These are phyloP conservation scores for Colletotrichum gloeosporioides DNA, from an alignment of 2,329 filamentous ascomycete species.

Conservation along the genomic window DNA sequence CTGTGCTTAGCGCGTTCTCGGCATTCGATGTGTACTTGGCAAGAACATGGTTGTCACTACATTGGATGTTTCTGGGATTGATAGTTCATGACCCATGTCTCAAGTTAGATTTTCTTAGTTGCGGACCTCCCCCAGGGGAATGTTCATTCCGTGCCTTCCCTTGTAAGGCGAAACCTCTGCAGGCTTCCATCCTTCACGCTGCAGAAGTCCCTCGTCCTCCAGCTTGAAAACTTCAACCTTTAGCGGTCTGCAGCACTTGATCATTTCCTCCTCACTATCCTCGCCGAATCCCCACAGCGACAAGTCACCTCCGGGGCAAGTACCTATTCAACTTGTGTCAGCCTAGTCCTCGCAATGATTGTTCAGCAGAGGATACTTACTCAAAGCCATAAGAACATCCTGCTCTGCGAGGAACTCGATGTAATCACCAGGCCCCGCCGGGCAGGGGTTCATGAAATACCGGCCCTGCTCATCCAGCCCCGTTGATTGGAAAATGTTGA, in stretches of 20 bases:
- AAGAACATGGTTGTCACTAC: too few relatives aligned
- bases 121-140: constrained; percentile 24
- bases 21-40: too few relatives aligned
- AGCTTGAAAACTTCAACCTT: constrained; percentile 76
- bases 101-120: background rate
- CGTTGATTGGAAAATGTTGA: constrained; percentile 88
- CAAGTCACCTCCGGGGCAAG: constrained; percentile 82
- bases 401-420: constrained; percentile 84
- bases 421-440: constrained; percentile 59
- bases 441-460: constrained; percentile 77
- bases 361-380: constrained; percentile 31
- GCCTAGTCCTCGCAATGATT: background rate
- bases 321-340: constrained; percentile 42
- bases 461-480: constrained; percentile 73
- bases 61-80: too few relatives aligned
- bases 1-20: too few relatives aligned
- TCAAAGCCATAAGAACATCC: constrained; percentile 69
- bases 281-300: constrained; percentile 82
- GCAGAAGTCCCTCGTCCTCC: constrained; percentile 55
- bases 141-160: constrained; percentile 68
- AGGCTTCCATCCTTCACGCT: constrained; percentile 64
- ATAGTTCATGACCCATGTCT: too few relatives aligned
- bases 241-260: constrained; percentile 74
- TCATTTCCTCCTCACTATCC: constrained; percentile 70
- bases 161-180: constrained; percentile 65